phyloP scores from a whole-genome alignment of 768 basidiomycete genomes.

The Scleroderma bovista region DNA sequence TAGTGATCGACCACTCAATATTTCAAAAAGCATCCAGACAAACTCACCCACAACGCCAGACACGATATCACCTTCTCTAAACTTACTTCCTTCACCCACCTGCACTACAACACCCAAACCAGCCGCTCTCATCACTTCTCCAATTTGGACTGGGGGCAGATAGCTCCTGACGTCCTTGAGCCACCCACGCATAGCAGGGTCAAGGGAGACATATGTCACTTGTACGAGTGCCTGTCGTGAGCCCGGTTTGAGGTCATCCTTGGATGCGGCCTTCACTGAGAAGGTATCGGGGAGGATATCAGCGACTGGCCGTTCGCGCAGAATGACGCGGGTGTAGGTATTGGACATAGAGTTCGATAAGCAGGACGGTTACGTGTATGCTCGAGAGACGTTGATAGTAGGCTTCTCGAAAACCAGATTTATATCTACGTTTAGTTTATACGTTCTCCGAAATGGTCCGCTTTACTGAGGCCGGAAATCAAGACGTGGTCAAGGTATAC shows the following conservation, averaged over 20 bases:
- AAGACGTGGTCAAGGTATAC: too few species aligned
- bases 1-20: not conserved
- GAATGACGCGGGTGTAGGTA: slow-evolving; percentile 62
- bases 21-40: not conserved
- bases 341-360: too few species aligned
- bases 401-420: not conserved
- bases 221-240: slow-evolving; percentile 61
- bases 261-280: slow-evolving; percentile 48
- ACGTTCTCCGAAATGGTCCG: too few species aligned
- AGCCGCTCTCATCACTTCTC: slow-evolving; percentile 70
- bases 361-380: too few species aligned
- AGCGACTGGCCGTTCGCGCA: slow-evolving; percentile 65
- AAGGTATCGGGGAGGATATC: slow-evolving; percentile 75
- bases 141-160: slow-evolving; percentile 64
- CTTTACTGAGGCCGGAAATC: too few species aligned
- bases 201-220: slow-evolving; percentile 73
- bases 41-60: slow-evolving; percentile 52
- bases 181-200: slow-evolving; percentile 88
- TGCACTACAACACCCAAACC: slow-evolving; percentile 65
- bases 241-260: slow-evolving; percentile 47
- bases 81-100: slow-evolving; percentile 46
- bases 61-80: slow-evolving; percentile 68
- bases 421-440: not conserved
- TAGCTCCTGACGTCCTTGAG: slow-evolving; percentile 70
- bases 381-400: too few species aligned